These are phyloP conservation scores for Pneumocystis wakefieldiae DNA, from an alignment of 1,139 yeast genomes.

Conservation along the genomic window DNA sequence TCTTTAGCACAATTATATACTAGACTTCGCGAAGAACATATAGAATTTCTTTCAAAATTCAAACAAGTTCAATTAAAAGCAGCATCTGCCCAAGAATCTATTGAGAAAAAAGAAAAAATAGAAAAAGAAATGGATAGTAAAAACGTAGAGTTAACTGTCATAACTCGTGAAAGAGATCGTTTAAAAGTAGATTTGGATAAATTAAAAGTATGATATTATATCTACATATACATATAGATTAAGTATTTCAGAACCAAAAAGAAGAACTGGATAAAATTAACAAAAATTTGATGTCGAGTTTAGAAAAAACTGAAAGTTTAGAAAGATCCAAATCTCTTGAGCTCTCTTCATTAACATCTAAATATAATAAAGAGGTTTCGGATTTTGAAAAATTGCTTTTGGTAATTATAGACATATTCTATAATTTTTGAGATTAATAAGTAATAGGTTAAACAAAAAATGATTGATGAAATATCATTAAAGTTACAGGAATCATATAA, in stretches of 20 bases:
- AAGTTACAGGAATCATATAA: conserved; percentile 16
- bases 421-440: background rate
- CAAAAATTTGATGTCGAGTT: conserved; percentile 49
- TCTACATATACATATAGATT: background rate
- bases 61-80: conserved; percentile 81
- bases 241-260: conserved; percentile 27
- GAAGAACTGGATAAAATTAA: conserved; percentile 54
- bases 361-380: conserved; percentile 38
- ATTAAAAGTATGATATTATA: conserved; percentile 34
- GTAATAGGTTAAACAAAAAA: background rate
- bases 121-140: conserved; percentile 77
- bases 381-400: conserved; percentile 22
- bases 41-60: conserved; percentile 61
- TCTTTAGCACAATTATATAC: conserved; percentile 79
- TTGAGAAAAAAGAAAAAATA: conserved; percentile 65
- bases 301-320: conserved; percentile 43
- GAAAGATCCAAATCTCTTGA: conserved; percentile 58
- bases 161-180: conserved; percentile 78
- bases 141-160: conserved; percentile 75
- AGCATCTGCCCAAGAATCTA: conserved; percentile 83
- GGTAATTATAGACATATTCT: background rate
- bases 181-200: conserved; percentile 75
- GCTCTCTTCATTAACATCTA: conserved; percentile 43
- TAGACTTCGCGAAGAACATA: conserved; percentile 82
- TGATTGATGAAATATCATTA: background rate